Evolutionary conservation across 2,329 filamentous ascomycete species (phyloP), one percentile per base, ranked within the genome.

Genomic region (Paracoccidioides brasiliensis): DNA sequence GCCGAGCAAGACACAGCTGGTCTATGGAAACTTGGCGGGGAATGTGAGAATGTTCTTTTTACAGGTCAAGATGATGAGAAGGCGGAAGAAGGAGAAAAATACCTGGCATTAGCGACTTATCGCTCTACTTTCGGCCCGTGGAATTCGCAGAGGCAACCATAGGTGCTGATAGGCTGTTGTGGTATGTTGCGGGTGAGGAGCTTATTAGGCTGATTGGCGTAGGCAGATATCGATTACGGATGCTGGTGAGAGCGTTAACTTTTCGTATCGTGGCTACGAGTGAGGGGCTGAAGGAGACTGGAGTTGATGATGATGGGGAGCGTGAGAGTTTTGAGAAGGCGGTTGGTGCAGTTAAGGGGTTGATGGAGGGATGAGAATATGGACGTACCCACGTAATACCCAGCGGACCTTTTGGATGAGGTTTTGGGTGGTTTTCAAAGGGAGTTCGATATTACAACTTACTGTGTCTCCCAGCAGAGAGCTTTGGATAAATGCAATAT

Each of bases 231-330:
- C 53, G 54, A 12, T 51, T 56, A n/a, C 56, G 53, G 56, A 55
- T 57, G 53, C 49, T 57, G 15, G 54, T 58, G 49, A 46, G 56
- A 22, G 56, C 56, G 28, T 52, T 58, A 53, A 58, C 56, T 22
- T 56, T 58, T 54, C 42, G 51, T 14, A 40, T 56, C 10, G 51
- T 54, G 28, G 54, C 54, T 32, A 50, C 53, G 32, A 58, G 44
- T 38, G 56, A 58, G n/a, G 54, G 48, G 38, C 14, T 37, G 28
- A 52, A 43, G 41, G 40, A 40, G 48, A 32, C 9, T 5, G 48
- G 49, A 12, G 22, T 52, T n/a, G 28, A 28, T 35, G 38, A 46
- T 44, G 45, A 51, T 14, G 52, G 8, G 8, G 52, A 57, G 41
- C 52, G 10, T 10, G 41, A 22, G 22, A 38, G 37, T 12, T 55